These are phyloP conservation scores for Didymella glomerata DNA, from an alignment of 2,329 filamentous ascomycete genomes.

Conservation along the genomic window DNA sequence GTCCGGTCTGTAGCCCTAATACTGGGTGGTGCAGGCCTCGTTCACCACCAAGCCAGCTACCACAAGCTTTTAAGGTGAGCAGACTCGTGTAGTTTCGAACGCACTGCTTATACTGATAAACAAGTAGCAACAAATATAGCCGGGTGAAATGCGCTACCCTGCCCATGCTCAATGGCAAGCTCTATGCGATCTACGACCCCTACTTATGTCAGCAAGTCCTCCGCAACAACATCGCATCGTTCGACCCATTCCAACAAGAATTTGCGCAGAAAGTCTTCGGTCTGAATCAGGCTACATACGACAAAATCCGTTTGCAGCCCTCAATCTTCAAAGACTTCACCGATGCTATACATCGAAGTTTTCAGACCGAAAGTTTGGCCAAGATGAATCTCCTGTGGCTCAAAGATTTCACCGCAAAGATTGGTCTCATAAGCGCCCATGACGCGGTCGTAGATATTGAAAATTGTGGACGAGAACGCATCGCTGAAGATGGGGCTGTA, in stretches of 20 bases:
- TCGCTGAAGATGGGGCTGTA: not conserved
- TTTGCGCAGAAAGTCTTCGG: not conserved
- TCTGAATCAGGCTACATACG: not conserved
- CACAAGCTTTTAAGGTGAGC: not conserved
- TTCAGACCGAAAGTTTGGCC: constrained; percentile 4
- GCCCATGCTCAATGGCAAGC: not conserved
- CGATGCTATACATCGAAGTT: constrained; percentile 8
- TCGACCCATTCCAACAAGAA: not conserved
- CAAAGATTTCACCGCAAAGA: not conserved
- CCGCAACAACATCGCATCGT: not conserved
- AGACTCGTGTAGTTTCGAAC: not conserved
- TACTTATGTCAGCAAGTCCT: not conserved
- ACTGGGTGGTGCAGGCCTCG: not conserved
- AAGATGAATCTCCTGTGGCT: constrained; percentile 12
- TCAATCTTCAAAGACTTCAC: constrained; percentile 4
- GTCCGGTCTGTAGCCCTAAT: not conserved
- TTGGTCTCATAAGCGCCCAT: not conserved
- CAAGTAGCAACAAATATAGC: not conserved
- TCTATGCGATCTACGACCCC: not conserved
- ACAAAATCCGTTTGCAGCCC: not conserved
- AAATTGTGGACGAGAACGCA: not conserved
- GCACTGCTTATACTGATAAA: not conserved
- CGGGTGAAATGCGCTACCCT: not conserved
- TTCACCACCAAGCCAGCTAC: not conserved
- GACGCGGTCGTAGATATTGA: not conserved